These are phyloP conservation scores for Beauveria bassiana DNA, from an alignment of 2,329 filamentous ascomycete genomes.

Conservation along the genomic window DNA sequence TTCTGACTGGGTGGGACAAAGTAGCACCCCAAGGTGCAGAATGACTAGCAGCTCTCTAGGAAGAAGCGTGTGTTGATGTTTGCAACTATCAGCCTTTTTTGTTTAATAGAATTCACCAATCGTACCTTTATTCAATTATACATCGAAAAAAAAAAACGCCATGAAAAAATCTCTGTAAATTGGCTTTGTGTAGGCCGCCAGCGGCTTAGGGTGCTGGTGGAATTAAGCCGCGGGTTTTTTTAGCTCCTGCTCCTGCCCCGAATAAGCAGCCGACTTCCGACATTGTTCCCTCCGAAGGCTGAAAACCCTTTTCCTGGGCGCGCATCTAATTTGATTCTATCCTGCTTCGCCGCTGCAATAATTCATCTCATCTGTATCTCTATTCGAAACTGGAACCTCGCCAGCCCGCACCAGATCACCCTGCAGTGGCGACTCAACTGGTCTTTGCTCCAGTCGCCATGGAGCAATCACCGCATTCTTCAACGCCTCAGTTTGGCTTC, in stretches of 20 bases:
- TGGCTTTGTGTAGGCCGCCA: neutral
- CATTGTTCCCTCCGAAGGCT: neutral
- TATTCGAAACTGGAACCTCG: neutral
- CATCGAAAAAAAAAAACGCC: no score
- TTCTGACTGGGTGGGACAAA: no score
- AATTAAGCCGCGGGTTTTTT: neutral
- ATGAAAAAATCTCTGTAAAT: no score
- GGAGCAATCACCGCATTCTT: neutral
- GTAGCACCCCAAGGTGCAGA: no score
- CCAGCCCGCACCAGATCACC: neutral
- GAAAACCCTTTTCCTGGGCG: neutral
- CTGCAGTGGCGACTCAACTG: neutral
- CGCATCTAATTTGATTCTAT: neutral
- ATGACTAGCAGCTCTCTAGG: no score
- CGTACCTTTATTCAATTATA: no score
- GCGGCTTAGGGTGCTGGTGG: neutral
- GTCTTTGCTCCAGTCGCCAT: neutral
- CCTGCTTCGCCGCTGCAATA: neutral
- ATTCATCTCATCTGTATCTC: neutral
- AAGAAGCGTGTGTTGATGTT: no score
- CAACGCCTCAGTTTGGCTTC: neutral
- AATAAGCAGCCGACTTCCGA: constrained; percentile 1
- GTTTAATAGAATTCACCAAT: no score
- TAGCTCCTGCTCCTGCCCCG: neutral
- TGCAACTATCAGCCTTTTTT: no score